These are phyloP conservation scores for Trichoderma atroviride DNA, from an alignment of 2,329 filamentous ascomycete genomes.

Conservation along the genomic window DNA sequence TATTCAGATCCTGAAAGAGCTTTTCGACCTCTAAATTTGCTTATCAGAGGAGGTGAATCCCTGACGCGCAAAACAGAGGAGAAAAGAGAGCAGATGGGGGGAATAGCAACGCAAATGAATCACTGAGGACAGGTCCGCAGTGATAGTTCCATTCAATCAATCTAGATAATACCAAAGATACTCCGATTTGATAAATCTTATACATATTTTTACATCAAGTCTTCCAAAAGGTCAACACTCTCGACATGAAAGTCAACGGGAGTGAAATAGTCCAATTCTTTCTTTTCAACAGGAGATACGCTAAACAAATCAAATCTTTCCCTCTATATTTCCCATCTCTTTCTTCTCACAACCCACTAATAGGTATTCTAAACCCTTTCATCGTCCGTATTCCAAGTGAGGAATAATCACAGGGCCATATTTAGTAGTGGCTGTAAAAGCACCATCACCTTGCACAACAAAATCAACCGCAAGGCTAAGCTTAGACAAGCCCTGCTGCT, in stretches of 20 bases:
- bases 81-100: not conserved
- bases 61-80: not conserved
- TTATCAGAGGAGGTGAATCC: not conserved
- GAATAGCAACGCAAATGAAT: not conserved
- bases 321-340: not conserved
- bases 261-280: not conserved
- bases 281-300: not conserved
- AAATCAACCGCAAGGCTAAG: slow-evolving; percentile 93
- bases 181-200: not conserved
- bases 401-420: slow-evolving; percentile 97
- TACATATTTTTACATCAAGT: not conserved
- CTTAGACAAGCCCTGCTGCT: slow-evolving; percentile 57
- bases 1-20: slow-evolving; percentile 73
- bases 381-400: slow-evolving; percentile 71
- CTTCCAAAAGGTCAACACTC: not conserved
- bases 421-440: slow-evolving; percentile 82
- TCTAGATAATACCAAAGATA: slow-evolving; percentile 22
- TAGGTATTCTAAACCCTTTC: not conserved
- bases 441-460: slow-evolving; percentile 89
- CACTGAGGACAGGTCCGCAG: not conserved
- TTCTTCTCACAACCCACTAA: not conserved
- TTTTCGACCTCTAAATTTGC: slow-evolving; percentile 66
- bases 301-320: not conserved
- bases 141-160: not conserved
- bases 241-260: not conserved